These are phyloP conservation scores for Thinopyrum elongatum DNA, from an alignment of 176 grass and related monocot species.

Conservation along the genomic window DNA sequence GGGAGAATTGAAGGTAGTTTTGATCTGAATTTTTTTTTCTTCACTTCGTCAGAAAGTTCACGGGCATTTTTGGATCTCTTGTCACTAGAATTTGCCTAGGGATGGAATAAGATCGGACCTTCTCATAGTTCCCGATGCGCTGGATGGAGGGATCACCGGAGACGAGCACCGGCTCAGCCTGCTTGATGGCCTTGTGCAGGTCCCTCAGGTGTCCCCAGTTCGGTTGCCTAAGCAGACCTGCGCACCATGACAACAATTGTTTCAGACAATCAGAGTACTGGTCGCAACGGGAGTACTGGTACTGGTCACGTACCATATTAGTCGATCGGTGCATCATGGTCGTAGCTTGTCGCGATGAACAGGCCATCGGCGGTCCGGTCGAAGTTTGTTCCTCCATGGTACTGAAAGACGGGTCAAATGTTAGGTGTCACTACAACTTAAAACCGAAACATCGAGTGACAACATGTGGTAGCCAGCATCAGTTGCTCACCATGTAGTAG, in stretches of 20 bases:
- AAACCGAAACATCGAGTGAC: background rate
- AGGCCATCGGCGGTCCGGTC: conserved; percentile 76
- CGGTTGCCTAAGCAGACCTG: conserved; percentile 76
- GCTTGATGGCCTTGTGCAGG: conserved; percentile 95
- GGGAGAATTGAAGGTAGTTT: too few relatives aligned
- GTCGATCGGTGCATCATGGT: conserved; percentile 89
- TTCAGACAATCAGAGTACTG: too few relatives aligned
- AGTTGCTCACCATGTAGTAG: conserved; percentile 87
- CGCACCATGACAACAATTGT: background rate
- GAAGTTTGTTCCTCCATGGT: conserved; percentile 94
- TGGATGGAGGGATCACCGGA: conserved; percentile 61
- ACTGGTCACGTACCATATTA: conserved; percentile 51
- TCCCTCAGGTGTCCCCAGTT: conserved; percentile 92
- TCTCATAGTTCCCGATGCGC: conserved; percentile 67
- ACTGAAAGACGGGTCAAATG: conserved; percentile 36
- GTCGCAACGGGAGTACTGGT: too few relatives aligned
- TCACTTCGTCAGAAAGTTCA: too few relatives aligned
- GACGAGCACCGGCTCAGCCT: conserved; percentile 67
- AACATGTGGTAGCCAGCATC: background rate
- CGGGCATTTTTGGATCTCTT: background rate
- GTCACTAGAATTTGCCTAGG: background rate
- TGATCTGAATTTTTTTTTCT: too few relatives aligned
- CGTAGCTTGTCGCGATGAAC: conserved; percentile 96
- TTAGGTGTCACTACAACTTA: background rate
- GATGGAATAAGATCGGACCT: conserved; percentile 12